Base-by-base conservation (phyloP, 305 asterid species). In the Solanum hybrid region DNA sequence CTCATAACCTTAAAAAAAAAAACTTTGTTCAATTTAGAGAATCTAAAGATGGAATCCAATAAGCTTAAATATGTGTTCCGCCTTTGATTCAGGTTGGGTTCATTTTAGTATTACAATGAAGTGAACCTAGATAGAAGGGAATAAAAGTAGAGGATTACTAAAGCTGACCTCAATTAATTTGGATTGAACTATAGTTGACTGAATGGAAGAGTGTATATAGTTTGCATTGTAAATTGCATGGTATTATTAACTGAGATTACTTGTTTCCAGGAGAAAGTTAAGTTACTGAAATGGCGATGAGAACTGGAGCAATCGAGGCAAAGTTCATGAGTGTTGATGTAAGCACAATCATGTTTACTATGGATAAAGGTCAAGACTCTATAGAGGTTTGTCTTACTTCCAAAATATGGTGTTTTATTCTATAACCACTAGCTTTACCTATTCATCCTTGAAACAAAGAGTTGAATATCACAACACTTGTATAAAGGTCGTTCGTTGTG, bases 321-420 rank as follows among this genome's bases (percentile, higher is more conserved):
- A 95, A 94, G 89, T 96, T 97, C 93, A 89, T 92, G 37, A 95
- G 93, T 7, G 92, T 96, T 51, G 99, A 96, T 91, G 86, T 92
- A 79, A 95, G 96, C 90, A 97, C 99, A 3, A 89, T 97, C 90
- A 97, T 95, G 99, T 92, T 97, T 92, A 95, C 97, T 85, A 94
- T 97, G 97, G 95, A 96, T 46, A 96, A 94, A 86, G 98, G 98
- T 66, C 98, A 93, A 93, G 98, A 97, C 82, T 42, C 96, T 27
- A 34, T 92, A 78, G 98, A 97, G 99, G 99, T 84, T 46, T 31
- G 87, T 29, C 87, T 84, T 27, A 82, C 27, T 24, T 82, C 37
- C 73, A n/a, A 29, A 4, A 10, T 29, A 14, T 84, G 73, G 20
- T 46, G 75, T 29, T 4, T 84, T 84, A 10, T 51, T 51, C 27